Percentiles rank a stretch among this genome's conserved stretches.
phyloP scores from a whole-genome alignment of 768 basidiomycete species.

The Rickenella mellea region DNA sequence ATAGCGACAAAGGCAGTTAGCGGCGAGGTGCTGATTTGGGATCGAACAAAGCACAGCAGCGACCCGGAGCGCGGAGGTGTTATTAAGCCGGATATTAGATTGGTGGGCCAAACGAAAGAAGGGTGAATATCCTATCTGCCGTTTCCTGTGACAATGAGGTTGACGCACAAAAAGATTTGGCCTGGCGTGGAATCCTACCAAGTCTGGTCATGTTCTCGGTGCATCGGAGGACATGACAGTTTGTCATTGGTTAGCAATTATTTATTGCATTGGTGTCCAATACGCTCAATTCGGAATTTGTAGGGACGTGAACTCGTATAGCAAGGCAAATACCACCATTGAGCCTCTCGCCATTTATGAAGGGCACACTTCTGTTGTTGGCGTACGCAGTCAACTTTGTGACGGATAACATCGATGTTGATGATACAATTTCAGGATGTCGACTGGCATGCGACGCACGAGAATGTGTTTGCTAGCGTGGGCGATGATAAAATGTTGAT shows the following conservation, averaged over 20 bases:
- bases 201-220: constrained; percentile 76
- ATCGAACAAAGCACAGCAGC: constrained; percentile 92
- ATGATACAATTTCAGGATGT: constrained; percentile 58
- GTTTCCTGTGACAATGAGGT: background rate
- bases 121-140: constrained; percentile 47
- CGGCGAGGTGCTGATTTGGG: constrained; percentile 92
- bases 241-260: constrained; percentile 69
- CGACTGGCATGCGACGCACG: constrained; percentile 83
- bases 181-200: constrained; percentile 83
- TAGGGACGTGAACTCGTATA: constrained; percentile 91
- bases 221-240: constrained; percentile 95
- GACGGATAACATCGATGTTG: constrained; percentile 2
- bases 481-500: constrained; percentile 93
- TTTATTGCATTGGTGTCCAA: background rate
- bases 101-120: constrained; percentile 87
- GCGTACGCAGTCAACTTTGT: constrained; percentile 41
- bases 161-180: constrained; percentile 56
- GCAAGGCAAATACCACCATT: constrained; percentile 66
- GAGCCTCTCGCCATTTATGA: constrained; percentile 78
- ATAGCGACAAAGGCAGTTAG: constrained; percentile 91
- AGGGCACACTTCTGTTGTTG: constrained; percentile 88
- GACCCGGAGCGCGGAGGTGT: constrained; percentile 80
- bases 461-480: constrained; percentile 86
- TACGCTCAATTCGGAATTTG: background rate
- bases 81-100: constrained; percentile 83